Conservation (phyloP, 1,139 yeast species). For the Blastobotrys aristatus region DNA sequence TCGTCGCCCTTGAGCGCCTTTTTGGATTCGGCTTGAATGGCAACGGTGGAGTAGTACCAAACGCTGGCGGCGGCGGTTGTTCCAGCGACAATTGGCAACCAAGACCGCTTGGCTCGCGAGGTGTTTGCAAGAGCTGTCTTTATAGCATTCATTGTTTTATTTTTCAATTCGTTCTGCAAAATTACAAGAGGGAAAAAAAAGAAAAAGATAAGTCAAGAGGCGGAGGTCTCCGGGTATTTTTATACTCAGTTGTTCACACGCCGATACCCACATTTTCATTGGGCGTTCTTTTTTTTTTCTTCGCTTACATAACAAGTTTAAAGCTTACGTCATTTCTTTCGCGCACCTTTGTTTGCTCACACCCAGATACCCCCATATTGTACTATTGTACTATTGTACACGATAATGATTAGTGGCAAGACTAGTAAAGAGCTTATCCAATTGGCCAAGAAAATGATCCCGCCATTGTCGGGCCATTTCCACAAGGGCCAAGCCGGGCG, state of each 20-base stretch:
- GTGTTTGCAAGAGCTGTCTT: background rate
- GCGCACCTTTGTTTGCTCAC: too few species aligned
- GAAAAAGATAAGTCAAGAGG: background rate
- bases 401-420: background rate
- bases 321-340: too few species aligned
- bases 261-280: too few species aligned
- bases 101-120: conserved; percentile 5
- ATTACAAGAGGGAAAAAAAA: background rate
- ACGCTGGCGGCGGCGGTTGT: conserved; percentile 31
- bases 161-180: background rate
- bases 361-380: too few species aligned
- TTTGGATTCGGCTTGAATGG: conserved; percentile 28
- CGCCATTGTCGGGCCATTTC: conserved; percentile 66
- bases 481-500: conserved; percentile 95
- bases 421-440: conserved; percentile 18
- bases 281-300: background rate
- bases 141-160: conserved; percentile 1
- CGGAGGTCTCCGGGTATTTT: too few species aligned
- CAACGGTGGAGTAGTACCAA: conserved; percentile 21
- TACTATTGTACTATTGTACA: too few species aligned
- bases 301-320: background rate
- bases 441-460: conserved; percentile 52
- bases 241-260: too few species aligned
- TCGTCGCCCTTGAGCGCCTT: conserved; percentile 55
- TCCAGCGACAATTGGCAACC: conserved; percentile 19